Conservation (phyloP, 2,329 filamentous ascomycete genomes). For the Polytolypa hystricis region DNA sequence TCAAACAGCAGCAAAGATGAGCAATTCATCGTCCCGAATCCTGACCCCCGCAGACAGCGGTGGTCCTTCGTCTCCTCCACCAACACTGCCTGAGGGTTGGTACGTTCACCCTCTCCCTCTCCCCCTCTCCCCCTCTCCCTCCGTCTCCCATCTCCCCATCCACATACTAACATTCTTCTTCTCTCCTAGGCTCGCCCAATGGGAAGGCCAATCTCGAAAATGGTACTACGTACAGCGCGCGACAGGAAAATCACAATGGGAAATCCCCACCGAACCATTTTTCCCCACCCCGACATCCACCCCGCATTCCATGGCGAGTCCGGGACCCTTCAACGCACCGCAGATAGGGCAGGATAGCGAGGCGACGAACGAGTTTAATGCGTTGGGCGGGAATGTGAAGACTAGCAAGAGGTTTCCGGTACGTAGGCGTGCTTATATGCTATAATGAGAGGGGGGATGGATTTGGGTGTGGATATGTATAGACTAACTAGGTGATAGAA, state of each 20-base stretch:
- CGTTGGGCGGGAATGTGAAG: constrained; percentile 9
- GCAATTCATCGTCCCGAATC: constrained; percentile 10
- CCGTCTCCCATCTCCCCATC: neutral
- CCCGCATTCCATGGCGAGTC: constrained; percentile 15
- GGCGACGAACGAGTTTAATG: constrained; percentile 11
- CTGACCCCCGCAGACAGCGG: constrained; percentile 25
- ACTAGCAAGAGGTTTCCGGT: constrained; percentile 9
- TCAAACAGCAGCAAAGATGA: constrained; percentile 13
- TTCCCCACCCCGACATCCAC: constrained; percentile 23
- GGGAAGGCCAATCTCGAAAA: constrained; percentile 26
- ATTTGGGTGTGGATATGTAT: no score
- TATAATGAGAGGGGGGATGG: no score
- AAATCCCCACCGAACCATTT: constrained; percentile 30
- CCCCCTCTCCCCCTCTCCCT: neutral
- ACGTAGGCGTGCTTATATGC: no score
- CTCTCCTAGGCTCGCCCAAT: constrained; percentile 26
- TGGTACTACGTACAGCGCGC: constrained; percentile 32
- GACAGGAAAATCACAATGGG: constrained; percentile 30
- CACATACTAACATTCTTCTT: neutral
- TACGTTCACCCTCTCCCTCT: constrained; percentile 14
- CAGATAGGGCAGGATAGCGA: constrained; percentile 10
- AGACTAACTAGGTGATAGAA: no score
- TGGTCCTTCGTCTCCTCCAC: constrained; percentile 28
- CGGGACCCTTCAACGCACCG: constrained; percentile 11
- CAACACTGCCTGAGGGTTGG: constrained; percentile 29